Conservation (phyloP, 192 early-diverging fungal species). For the Entomortierella beljakovae region DNA sequence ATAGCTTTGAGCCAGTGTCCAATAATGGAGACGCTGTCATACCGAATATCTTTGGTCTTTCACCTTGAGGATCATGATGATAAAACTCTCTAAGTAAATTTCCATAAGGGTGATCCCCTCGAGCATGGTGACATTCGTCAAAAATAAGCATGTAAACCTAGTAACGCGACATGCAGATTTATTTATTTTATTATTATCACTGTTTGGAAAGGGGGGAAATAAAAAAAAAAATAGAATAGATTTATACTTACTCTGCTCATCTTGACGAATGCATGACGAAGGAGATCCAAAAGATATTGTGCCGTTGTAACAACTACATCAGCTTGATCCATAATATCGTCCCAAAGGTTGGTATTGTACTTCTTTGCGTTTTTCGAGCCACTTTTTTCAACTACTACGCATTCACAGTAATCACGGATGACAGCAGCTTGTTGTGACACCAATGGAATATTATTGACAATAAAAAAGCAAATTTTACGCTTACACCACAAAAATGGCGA, state of each 20-base stretch:
- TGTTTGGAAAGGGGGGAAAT: background rate
- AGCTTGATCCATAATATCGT: conserved; percentile 58
- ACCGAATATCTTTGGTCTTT: conserved; percentile 84
- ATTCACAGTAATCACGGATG: conserved; percentile 74
- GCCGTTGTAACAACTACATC: conserved; percentile 92
- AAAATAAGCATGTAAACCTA: conserved; percentile 90
- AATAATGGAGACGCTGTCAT: conserved; percentile 93
- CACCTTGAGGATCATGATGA: conserved; percentile 43
- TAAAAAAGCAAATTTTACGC: conserved; percentile 74
- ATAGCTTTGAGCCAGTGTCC: conserved; percentile 25
- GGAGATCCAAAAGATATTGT: conserved; percentile 82
- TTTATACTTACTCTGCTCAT: conserved; percentile 64
- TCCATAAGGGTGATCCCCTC: conserved; percentile 79
- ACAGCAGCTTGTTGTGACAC: conserved; percentile 88
- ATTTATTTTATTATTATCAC: background rate
- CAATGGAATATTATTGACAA: conserved; percentile 90
- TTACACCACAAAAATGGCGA: conserved; percentile 9
- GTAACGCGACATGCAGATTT: background rate
- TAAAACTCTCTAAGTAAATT: conserved; percentile 90
- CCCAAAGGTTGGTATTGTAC: conserved; percentile 72
- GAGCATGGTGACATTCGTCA: conserved; percentile 95
- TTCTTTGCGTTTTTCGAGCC: conserved; percentile 77
- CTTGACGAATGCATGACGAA: conserved; percentile 75
- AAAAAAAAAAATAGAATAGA: background rate
- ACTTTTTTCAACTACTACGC: conserved; percentile 70